A percentile compares a stretch with the other conserved stretches of the same genome.
Evolutionary conservation across 345 rosid genomes (phyloP).

Genomic region (Linum usitatissimum): DNA sequence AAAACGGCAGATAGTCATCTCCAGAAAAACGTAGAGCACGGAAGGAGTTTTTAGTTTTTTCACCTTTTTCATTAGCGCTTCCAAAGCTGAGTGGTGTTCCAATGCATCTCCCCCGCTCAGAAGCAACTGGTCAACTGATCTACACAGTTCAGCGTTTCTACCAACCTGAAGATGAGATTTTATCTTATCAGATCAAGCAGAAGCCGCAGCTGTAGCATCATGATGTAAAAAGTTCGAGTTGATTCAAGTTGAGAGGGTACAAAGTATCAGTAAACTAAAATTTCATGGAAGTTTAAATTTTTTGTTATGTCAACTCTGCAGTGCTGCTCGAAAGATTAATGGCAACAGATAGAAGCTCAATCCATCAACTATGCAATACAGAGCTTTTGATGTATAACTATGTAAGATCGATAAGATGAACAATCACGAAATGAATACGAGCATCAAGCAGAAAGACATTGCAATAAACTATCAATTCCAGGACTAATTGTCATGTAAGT

Average conservation of each 20-base stretch:
- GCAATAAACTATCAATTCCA: background rate
- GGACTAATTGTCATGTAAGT: background rate
- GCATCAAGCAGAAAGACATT: background rate
- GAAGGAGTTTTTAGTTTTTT: background rate
- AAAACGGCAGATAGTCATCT: constrained; percentile 1
- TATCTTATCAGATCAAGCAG: background rate
- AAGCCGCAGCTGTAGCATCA: background rate
- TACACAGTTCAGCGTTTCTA: constrained; percentile 72
- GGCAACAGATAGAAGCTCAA: background rate
- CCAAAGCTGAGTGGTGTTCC: constrained; percentile 32
- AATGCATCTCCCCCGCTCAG: constrained; percentile 43
- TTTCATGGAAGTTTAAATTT: too few relatives aligned
- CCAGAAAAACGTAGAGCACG: background rate
- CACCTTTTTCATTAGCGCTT: constrained; percentile 58
- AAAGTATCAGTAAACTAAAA: too few relatives aligned
- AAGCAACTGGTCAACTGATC: constrained; percentile 59
- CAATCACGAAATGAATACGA: too few relatives aligned
- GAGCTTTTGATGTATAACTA: background rate
- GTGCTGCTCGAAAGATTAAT: background rate
- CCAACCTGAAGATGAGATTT: constrained; percentile 38
- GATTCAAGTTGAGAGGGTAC: background rate
- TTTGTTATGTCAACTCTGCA: too few relatives aligned
- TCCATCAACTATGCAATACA: background rate
- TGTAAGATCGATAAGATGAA: too few relatives aligned
- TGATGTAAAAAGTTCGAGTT: background rate